Percentiles rank a stretch among this genome's conserved stretches.
These are phyloP conservation scores for Coniochaeta hoffmannii DNA, from an alignment of 2,329 filamentous ascomycete genomes.

Conservation along the genomic window DNA sequence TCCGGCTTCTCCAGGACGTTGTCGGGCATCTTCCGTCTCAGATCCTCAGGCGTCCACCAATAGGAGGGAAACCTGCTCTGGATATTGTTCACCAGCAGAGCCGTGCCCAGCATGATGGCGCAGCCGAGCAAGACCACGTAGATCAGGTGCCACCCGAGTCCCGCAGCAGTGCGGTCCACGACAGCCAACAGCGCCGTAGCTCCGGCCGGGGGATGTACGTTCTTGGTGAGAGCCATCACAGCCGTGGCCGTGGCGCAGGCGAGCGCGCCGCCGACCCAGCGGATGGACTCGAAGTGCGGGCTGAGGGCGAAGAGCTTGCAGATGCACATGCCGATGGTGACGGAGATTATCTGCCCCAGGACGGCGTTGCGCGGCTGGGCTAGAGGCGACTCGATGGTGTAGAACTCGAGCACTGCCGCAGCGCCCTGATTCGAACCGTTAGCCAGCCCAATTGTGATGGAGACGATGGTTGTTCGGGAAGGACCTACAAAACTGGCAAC, in stretches of 20 bases:
- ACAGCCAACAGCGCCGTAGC: constrained; percentile 66
- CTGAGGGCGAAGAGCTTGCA: constrained; percentile 57
- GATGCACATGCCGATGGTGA: constrained; percentile 52
- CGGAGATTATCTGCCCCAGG: constrained; percentile 57
- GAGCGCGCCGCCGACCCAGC: constrained; percentile 58
- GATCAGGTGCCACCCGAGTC: constrained; percentile 62
- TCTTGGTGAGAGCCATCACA: constrained; percentile 63
- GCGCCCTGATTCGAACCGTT: constrained; percentile 47
- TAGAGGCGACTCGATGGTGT: constrained; percentile 63
- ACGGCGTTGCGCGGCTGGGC: constrained; percentile 66
- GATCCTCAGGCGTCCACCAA: constrained; percentile 54
- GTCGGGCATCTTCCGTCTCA: constrained; percentile 16
- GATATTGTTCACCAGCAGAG: constrained; percentile 62
- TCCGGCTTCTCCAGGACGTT: constrained; percentile 1
- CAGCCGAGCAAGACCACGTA: constrained; percentile 55
- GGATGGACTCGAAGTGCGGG: constrained; percentile 38
- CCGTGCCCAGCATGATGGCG: constrained; percentile 52
- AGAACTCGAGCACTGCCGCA: constrained; percentile 68
- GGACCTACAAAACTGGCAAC: constrained; percentile 61
- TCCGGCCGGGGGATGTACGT: constrained; percentile 66
- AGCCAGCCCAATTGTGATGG: neutral
- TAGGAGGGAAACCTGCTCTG: constrained; percentile 60
- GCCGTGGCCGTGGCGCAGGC: constrained; percentile 56
- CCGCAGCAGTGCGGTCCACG: constrained; percentile 42
- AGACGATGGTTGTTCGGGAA: constrained; percentile 3